phyloP scores from a whole-genome alignment of 208 protist species.

The Trichomonas vaginalis region DNA sequence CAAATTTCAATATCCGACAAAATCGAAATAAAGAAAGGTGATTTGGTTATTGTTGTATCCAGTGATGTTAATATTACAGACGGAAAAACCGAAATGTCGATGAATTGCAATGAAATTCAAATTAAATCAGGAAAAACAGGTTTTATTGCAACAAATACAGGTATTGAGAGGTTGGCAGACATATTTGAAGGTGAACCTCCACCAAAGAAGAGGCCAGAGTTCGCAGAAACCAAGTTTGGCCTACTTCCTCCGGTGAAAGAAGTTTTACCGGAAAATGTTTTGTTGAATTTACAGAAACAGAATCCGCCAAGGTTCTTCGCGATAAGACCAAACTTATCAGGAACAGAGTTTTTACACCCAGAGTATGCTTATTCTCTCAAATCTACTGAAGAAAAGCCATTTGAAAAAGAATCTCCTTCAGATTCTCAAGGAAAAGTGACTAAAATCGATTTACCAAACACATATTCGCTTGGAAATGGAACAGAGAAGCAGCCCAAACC shows the following conservation, averaged over 20 bases:
- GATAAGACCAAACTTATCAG: background rate
- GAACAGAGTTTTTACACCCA: background rate
- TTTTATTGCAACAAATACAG: background rate
- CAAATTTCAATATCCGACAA: background rate
- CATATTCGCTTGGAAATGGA: background rate
- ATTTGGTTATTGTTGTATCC: background rate
- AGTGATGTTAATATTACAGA: background rate
- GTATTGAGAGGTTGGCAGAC: background rate
- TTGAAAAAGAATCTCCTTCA: background rate
- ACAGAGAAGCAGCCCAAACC: background rate
- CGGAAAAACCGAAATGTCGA: background rate
- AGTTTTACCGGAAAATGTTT: background rate
- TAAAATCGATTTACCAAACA: background rate
- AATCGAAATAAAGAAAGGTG: background rate
- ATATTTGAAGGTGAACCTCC: background rate
- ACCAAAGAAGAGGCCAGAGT: background rate
- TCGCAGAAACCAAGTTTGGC: background rate
- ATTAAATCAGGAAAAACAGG: background rate
- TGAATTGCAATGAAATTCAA: background rate
- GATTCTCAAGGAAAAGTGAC: background rate
- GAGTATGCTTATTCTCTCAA: background rate
- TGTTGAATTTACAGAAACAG: background rate
- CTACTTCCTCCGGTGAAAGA: background rate
- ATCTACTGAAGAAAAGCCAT: background rate
- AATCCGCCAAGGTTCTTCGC: background rate